Evolutionary conservation across 1,284 basidiomycete species (phyloP), one percentile per base, ranked within the genome.

Genomic region (Rhodofomes roseus): DNA sequence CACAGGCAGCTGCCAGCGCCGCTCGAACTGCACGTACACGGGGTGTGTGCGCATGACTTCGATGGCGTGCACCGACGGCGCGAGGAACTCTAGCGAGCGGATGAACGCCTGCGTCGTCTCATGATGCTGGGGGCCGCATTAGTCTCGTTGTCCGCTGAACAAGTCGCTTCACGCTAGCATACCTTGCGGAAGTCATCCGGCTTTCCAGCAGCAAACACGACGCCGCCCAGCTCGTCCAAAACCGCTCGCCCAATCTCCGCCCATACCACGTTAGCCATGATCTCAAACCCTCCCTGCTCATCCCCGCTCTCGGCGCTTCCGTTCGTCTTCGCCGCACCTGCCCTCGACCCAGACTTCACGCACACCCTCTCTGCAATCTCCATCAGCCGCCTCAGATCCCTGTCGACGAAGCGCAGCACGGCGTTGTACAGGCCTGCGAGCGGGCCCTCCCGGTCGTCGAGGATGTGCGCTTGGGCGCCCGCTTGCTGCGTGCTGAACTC

Each of bases 1-100:
- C 18, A 98, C 92, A 0, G 94, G 92, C 6, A 99, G 80, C 71
- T 98, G 96, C 96, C 96, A 99, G 43, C 95, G 82, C 58, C 86
- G 82, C 68, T 91, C 86, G 68, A 98, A 96, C 0, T 86, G 74
- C 7, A 71, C 66, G 72, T 90, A 96, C 4, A 86, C 79, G 0
- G 86, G 81, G 71, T 94, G 90, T 4, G 76, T 69, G 4, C 93
- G 85, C 81, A 96, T 87, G 0, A 79, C 78, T 60, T 85, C 77
- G 12, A 95, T 82, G 1, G 90, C 82, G 39, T 83, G 77, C 12
- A 82, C 72, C 0, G 92, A 93, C 0, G 95, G 93, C 0, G 93
- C 91, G 16, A 95, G 79, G 46, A 83, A 82, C 71, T 96, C 93
- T 16, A 98, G 78, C 2, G 89, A 84, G n/a, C 81, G 81, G n/a